These are phyloP conservation scores for Solanum sejunctum DNA, from an alignment of 257 asterid genomes.

Conservation along the genomic window DNA sequence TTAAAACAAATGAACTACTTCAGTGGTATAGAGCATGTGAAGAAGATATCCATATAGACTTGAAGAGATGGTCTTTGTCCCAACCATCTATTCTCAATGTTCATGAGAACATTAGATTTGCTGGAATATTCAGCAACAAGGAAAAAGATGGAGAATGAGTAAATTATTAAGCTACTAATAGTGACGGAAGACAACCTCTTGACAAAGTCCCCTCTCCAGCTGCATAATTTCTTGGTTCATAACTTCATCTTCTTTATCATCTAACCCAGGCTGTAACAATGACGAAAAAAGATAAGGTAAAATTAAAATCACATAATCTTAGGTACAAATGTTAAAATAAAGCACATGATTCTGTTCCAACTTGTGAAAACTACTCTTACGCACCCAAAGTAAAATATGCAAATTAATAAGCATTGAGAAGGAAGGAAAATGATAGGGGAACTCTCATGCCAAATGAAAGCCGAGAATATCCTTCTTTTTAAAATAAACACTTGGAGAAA, in stretches of 20 bases:
- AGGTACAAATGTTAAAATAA: background rate
- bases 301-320: background rate
- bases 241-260: slow-evolving; percentile 69
- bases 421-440: background rate
- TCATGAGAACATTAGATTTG: background rate
- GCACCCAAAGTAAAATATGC: background rate
- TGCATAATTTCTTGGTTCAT: slow-evolving; percentile 53
- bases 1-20: slow-evolving; percentile 6
- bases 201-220: slow-evolving; percentile 51
- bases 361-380: background rate
- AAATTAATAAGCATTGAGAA: background rate
- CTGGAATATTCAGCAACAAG: background rate
- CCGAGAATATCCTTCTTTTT: background rate
- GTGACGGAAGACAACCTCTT: slow-evolving; percentile 38
- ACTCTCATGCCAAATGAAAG: background rate
- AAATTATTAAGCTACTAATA: background rate
- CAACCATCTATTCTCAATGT: background rate
- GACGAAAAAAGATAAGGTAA: slow-evolving; percentile 3
- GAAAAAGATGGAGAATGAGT: background rate
- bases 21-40: background rate
- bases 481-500: slow-evolving; percentile 6
- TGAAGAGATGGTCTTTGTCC: background rate
- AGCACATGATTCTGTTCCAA: background rate
- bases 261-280: slow-evolving; percentile 66
- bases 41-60: background rate